Base-by-base conservation (phyloP, 164 flowering plant species). In the Magnolia changhungtana region DNA sequence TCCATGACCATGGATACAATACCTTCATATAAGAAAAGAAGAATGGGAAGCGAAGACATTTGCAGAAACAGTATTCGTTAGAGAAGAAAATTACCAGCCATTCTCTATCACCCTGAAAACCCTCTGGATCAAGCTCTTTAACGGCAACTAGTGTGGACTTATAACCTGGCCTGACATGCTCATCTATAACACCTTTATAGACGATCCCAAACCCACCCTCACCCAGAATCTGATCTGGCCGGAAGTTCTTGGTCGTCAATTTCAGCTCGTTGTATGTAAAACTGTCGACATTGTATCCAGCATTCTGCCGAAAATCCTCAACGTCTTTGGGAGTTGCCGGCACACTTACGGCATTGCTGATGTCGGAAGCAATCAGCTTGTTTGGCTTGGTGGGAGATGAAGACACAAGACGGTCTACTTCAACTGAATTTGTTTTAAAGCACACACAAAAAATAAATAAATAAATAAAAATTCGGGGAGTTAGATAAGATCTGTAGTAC, bases 161-260 rank as follows among this genome's bases (percentile, higher is more conserved):
- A 80, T 86, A 89, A 49, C 92, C 98, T n/a, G 87, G 83, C 80
- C 92, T 86, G 75, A 95, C 89, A 77, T 49, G 81, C 65, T 88
- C 97, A 85, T 95, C 96, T 59, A 95, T 78, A 71, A 88, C 74
- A 68, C 99, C 99, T 86, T 86, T 91, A 78, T 95, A 93, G n/a
- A 95, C 99, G 71, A 89, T 82, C 63, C 99, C 99, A 83, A 95
- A 95, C 0, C 99, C 99, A 50, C 99, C 99, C 82, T 95, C 98
- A 20, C 99, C 99, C 11, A 95, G 87, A 65, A 92, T 89, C 63
- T 85, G 87, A 83, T 91, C 92, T 37, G 93, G 92, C 27, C 95
- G 85, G 84, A 95, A 95, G 72, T 85, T 88, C 81, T 91, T 95
- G 45, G 98, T 95, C 13, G 97, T 95, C 75, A 91, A 24, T 70